A percentile compares a stretch with the other conserved stretches of the same genome.
Conservation (phyloP, 768 basidiomycete species). For the Holtermanniella nyarrowii region DNA sequence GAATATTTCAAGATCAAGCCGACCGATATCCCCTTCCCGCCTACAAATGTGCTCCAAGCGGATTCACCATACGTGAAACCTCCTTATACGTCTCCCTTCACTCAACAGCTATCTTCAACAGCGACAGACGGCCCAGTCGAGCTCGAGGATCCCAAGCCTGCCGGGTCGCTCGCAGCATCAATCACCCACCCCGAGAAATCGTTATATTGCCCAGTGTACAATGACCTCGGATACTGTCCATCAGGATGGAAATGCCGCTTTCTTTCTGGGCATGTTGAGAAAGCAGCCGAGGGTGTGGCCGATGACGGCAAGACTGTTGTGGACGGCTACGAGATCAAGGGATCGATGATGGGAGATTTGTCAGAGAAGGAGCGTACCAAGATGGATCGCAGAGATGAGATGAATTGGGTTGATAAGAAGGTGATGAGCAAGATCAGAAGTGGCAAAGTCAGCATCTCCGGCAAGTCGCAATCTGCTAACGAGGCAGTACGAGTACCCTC, state of each 20-base stretch:
- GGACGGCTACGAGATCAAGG: constrained; percentile 3
- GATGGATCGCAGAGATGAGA: constrained; percentile 48
- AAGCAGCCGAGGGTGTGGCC: constrained; percentile 45
- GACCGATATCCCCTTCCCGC: constrained; percentile 57
- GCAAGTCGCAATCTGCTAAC: background rate
- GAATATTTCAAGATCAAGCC: constrained; percentile 69
- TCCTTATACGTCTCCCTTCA: background rate
- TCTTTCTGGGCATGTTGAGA: constrained; percentile 61
- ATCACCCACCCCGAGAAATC: constrained; percentile 44
- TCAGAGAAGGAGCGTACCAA: constrained; percentile 48
- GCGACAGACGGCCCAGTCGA: constrained; percentile 2
- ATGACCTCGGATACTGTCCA: constrained; percentile 62
- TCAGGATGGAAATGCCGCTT: constrained; percentile 87
- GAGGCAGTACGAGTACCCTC: constrained; percentile 20
- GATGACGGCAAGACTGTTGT: constrained; percentile 46
- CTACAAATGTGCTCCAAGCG: constrained; percentile 44
- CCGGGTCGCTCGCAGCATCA: constrained; percentile 24
- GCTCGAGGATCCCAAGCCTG: constrained; percentile 17
- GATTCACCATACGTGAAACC: constrained; percentile 47
- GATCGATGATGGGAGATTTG: constrained; percentile 17
- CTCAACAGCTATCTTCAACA: background rate
- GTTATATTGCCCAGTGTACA: constrained; percentile 59
- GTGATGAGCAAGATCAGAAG: constrained; percentile 55
- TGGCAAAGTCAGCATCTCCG: constrained; percentile 51
- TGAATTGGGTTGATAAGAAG: constrained; percentile 57